phyloP scores from a whole-genome alignment of 2,329 filamentous ascomycete genomes.

The Didymella lethalis region DNA sequence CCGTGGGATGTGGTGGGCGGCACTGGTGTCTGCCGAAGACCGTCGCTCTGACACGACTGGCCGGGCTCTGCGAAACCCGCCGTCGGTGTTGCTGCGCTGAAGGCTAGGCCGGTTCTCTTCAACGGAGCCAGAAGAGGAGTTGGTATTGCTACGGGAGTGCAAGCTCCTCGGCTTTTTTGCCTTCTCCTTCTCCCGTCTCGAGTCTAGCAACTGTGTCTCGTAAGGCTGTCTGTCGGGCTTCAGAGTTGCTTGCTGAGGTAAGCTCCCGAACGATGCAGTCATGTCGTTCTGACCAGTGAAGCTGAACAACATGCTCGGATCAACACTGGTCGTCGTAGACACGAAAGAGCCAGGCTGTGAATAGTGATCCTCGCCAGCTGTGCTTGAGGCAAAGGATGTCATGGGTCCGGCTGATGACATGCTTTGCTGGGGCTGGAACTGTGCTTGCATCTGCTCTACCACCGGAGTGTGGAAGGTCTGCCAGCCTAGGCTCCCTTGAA shows the following conservation, averaged over 20 bases:
- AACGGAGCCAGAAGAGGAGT: conserved; percentile 49
- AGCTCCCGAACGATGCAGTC: conserved; percentile 39
- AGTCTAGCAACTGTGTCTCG: conserved; percentile 49
- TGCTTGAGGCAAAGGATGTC: conserved; percentile 36
- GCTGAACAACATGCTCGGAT: conserved; percentile 59
- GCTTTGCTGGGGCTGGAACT: conserved; percentile 45
- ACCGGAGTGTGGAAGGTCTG: conserved; percentile 42
- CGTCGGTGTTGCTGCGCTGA: conserved; percentile 58
- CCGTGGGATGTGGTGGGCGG: conserved; percentile 49
- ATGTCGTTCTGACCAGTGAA: conserved; percentile 46
- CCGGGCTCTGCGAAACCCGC: conserved; percentile 46
- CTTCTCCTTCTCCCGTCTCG: conserved; percentile 45
- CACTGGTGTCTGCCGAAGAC: conserved; percentile 31
- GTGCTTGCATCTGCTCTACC: conserved; percentile 43
- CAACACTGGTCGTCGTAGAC: conserved; percentile 53
- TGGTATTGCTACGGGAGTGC: conserved; percentile 52
- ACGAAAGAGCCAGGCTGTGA: conserved; percentile 45
- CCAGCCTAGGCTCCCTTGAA: conserved; percentile 44
- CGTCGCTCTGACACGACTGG: conserved; percentile 43
- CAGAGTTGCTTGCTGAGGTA: conserved; percentile 31
- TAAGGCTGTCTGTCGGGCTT: conserved; percentile 48
- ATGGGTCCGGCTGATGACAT: conserved; percentile 35
- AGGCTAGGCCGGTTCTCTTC: conserved; percentile 46
- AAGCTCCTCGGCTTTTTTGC: conserved; percentile 43
- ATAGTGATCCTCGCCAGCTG: conserved; percentile 26